Evolutionary conservation across 1,139 yeast species (phyloP).

Genomic region (Yamadazyma jaroonii): DNA sequence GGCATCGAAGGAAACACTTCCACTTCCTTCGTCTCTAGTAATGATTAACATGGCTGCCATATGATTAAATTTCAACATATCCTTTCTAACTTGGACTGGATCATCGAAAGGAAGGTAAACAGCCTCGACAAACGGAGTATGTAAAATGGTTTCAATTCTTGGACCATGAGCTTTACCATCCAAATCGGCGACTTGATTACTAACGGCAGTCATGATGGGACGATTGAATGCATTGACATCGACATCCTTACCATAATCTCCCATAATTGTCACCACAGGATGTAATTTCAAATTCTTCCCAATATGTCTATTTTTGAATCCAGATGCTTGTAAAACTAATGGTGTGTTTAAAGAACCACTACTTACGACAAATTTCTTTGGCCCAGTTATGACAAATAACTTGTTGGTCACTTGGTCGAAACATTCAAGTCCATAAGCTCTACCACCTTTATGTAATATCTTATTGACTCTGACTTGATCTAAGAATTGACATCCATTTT

Average conservation of each 20-base stretch:
- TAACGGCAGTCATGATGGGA: conserved; percentile 53
- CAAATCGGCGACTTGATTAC: conserved; percentile 47
- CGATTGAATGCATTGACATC: conserved; percentile 36
- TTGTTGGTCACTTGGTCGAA: conserved; percentile 27
- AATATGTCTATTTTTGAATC: conserved; percentile 52
- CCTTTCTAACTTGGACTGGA: conserved; percentile 32
- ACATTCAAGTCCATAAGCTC: conserved; percentile 45
- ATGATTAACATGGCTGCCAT: conserved; percentile 44
- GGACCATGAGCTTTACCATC: conserved; percentile 61
- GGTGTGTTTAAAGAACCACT: conserved; percentile 59
- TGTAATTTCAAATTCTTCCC: conserved; percentile 55
- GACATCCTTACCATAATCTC: conserved; percentile 38
- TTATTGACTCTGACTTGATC: conserved; percentile 44
- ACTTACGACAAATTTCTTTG: conserved; percentile 45
- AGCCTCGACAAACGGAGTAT: conserved; percentile 42
- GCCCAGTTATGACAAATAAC: conserved; percentile 40
- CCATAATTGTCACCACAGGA: conserved; percentile 45
- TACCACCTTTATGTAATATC: conserved; percentile 40
- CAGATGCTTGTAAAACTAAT: conserved; percentile 46
- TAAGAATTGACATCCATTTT: conserved; percentile 48
- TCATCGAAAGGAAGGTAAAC: conserved; percentile 45
- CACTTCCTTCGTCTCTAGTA: conserved; percentile 47
- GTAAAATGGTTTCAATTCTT: conserved; percentile 50
- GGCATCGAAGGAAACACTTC: conserved; percentile 36
- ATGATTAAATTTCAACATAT: conserved; percentile 38